Evolutionary conservation across 345 rosid species (phyloP), one percentile per base, ranked within the genome.

Genomic region (Corchorus capsularis): DNA sequence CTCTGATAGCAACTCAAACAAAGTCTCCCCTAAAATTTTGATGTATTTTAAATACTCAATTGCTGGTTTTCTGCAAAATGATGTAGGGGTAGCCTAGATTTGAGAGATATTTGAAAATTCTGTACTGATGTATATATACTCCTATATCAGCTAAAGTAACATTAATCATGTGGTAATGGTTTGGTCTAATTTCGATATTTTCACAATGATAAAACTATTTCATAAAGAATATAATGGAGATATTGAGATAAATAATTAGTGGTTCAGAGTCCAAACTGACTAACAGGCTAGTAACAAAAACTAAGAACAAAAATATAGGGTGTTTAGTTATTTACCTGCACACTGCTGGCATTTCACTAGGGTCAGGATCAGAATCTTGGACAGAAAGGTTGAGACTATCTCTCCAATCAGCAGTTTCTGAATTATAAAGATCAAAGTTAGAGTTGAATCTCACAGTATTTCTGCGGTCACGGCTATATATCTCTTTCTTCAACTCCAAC

Each of bases 1-100:
- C 49, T 82, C 84, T 3, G 81, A 83, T 17, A 82, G 43, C 56
- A 85, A 54, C 27, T 57, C 71, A 7, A 78, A 72, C 46, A 84
- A 6, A 4, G 13, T 41, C 1, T 52, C 60, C 19, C 61, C 69
- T 8, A 74, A 52, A 7, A 2, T 63, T 63, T 15, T 52, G 10
- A 63, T 11, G 6, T 35, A 10, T 17, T 52, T 3, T n/a, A n/a
- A n/a, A 53, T 74, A 63, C 61, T 74, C 71, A 3, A 63, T 4
- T 6, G 71, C 47, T 39, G 77, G 50, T 53, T 35, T n/a, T 37
- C 77, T 74, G 50, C 71, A 74, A 34, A 16, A 65, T 39, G 43
- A 39, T 27, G 27, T 27, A 27, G 27, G 27, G 27, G 19, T 53
- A 16, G n/a, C 20, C 6, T 16, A 1, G 43, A 39, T 27, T 16